Evolutionary conservation across 2,329 filamentous ascomycete species (phyloP).

Genomic region (Diplodia corticola): DNA sequence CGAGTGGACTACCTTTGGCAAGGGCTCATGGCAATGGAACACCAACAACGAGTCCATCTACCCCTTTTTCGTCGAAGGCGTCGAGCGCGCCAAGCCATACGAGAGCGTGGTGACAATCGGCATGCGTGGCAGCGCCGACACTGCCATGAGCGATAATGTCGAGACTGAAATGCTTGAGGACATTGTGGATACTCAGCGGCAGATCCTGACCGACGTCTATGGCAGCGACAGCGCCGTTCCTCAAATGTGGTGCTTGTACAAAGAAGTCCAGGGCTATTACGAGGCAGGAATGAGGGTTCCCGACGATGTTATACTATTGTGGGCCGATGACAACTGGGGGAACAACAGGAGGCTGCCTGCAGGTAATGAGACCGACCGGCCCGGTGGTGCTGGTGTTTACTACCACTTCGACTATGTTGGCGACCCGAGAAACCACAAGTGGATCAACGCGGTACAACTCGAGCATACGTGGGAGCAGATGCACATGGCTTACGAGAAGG

Average conservation of each 20-base stretch:
- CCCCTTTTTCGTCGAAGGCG: conserved; percentile 68
- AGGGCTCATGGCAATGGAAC: conserved; percentile 68
- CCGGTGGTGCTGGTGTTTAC: conserved; percentile 66
- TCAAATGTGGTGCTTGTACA: conserved; percentile 73
- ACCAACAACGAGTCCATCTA: conserved; percentile 69
- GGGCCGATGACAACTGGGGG: conserved; percentile 70
- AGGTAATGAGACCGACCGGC: conserved; percentile 58
- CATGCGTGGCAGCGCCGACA: conserved; percentile 72
- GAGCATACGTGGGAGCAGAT: conserved; percentile 68
- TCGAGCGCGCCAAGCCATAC: conserved; percentile 64
- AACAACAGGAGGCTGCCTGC: conserved; percentile 64
- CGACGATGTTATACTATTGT: conserved; percentile 67
- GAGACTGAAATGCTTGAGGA: conserved; percentile 61
- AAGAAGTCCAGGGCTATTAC: conserved; percentile 71
- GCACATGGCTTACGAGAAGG: conserved; percentile 60
- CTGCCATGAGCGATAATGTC: conserved; percentile 57
- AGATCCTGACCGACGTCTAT: conserved; percentile 59
- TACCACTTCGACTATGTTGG: conserved; percentile 67
- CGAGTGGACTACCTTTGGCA: conserved; percentile 49
- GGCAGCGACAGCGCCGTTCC: conserved; percentile 57
- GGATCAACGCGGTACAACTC: conserved; percentile 65
- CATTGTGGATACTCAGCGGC: conserved; percentile 61
- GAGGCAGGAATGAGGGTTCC: conserved; percentile 63
- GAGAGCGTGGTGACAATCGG: conserved; percentile 65
- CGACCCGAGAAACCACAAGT: conserved; percentile 58